Evolutionary conservation across 257 asterid species (phyloP).

Genomic region (Scutellaria galericulata): DNA sequence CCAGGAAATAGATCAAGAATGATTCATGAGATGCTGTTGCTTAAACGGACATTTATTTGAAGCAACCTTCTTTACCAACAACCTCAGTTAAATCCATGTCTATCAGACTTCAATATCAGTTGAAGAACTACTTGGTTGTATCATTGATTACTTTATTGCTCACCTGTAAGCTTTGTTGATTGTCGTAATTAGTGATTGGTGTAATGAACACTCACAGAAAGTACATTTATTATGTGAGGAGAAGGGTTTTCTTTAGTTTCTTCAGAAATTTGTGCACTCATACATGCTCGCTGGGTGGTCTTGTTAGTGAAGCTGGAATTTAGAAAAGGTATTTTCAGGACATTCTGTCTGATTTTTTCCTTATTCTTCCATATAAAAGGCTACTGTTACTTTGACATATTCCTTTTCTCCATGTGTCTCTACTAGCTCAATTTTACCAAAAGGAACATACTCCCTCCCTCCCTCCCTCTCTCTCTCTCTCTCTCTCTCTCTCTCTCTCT

Average conservation of each 20-base stretch:
- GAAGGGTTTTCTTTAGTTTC: neutral
- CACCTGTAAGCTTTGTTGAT: conserved; percentile 1
- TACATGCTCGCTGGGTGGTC: neutral
- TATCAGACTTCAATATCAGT: neutral
- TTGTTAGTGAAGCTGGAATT: neutral
- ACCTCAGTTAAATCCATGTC: neutral
- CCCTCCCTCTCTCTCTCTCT: too few relatives aligned
- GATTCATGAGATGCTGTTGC: neutral
- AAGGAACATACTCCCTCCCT: neutral
- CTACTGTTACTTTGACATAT: neutral
- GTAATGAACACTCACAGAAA: neutral
- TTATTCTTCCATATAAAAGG: neutral
- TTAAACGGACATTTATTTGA: neutral
- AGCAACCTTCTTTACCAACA: neutral
- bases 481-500: too few relatives aligned
- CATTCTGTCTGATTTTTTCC: neutral
- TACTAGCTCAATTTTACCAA: neutral
- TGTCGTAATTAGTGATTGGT: neutral
- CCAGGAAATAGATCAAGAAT: conserved; percentile 3
- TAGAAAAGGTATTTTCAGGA: conserved; percentile 14
- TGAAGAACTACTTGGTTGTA: neutral
- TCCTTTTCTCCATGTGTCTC: conserved; percentile 9
- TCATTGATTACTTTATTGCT: neutral
- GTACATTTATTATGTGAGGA: neutral
- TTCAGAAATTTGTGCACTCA: neutral